Conservation (phyloP, 257 asterid genomes). For the Solanum piurae region DNA sequence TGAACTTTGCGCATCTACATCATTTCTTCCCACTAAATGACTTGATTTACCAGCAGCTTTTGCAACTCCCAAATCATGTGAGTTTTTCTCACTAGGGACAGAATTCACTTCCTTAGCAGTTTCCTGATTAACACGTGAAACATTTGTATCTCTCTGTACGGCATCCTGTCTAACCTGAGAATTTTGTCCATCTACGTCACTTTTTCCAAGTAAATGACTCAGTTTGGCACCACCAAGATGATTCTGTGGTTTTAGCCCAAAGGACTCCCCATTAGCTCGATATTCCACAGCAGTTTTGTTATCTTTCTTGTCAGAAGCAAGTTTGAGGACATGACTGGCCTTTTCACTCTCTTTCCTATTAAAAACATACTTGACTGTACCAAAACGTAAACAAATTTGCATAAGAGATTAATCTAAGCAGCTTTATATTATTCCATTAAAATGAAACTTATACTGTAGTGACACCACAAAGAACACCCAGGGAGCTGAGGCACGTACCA, state of each 20-base stretch:
- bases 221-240: constrained; percentile 18
- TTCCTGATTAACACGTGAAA: neutral
- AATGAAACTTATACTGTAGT: neutral
- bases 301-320: constrained; percentile 12
- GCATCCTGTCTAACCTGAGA: constrained; percentile 7
- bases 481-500: constrained; percentile 32
- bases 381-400: constrained; percentile 25
- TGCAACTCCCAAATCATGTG: constrained; percentile 18
- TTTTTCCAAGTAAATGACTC: constrained; percentile 4
- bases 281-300: constrained; percentile 10
- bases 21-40: constrained; percentile 7
- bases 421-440: neutral
- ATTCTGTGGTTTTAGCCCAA: constrained; percentile 15
- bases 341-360: constrained; percentile 34
- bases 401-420: constrained; percentile 20
- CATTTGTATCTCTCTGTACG: constrained; percentile 12
- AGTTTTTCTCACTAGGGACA: constrained; percentile 13
- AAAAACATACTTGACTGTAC: constrained; percentile 64
- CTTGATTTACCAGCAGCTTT: constrained; percentile 12
- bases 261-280: constrained; percentile 4
- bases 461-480: neutral
- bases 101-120: neutral
- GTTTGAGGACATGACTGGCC: constrained; percentile 15
- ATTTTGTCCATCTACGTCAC: constrained; percentile 9
- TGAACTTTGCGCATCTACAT: constrained; percentile 8